Conservation (phyloP, 371 early-diverging fungal genomes). For the Massospora cicadina region DNA sequence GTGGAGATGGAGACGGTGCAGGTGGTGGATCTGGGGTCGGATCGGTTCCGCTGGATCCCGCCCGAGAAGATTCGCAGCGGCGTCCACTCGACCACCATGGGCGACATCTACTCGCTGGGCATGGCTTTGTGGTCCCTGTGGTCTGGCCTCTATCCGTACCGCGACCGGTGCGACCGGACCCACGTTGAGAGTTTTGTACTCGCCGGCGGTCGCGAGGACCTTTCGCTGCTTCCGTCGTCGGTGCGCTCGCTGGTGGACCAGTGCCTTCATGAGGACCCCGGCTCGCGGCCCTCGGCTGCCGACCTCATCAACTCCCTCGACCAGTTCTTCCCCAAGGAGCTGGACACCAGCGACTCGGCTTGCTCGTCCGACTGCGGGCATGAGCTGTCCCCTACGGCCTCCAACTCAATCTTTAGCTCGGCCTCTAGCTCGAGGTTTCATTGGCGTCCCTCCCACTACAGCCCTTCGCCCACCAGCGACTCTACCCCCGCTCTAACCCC, state of each 20-base stretch:
- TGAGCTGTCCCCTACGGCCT: background rate
- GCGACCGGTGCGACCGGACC: background rate
- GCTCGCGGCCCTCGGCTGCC: background rate
- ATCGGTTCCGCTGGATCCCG: slow-evolving; percentile 20
- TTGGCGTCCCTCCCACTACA: background rate
- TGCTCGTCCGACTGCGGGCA: background rate
- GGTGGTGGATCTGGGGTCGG: slow-evolving; percentile 17
- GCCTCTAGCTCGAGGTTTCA: background rate
- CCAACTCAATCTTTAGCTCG: background rate
- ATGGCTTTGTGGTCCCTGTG: slow-evolving; percentile 9
- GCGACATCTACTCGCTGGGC: slow-evolving; percentile 4
- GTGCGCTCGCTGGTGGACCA: background rate
- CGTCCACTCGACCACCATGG: background rate
- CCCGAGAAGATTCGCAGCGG: slow-evolving; percentile 16
- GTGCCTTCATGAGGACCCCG: background rate
- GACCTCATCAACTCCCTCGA: slow-evolving; percentile 5
- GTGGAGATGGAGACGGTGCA: slow-evolving; percentile 14
- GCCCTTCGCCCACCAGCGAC: background rate
- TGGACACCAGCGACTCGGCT: background rate
- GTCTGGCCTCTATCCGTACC: background rate
- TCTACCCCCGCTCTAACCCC: background rate
- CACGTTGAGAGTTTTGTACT: background rate
- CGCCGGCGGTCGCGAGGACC: background rate
- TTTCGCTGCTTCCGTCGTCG: background rate
- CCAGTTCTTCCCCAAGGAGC: background rate